Conservation (phyloP, 768 basidiomycete genomes). For the Psilocybe azurescens region DNA sequence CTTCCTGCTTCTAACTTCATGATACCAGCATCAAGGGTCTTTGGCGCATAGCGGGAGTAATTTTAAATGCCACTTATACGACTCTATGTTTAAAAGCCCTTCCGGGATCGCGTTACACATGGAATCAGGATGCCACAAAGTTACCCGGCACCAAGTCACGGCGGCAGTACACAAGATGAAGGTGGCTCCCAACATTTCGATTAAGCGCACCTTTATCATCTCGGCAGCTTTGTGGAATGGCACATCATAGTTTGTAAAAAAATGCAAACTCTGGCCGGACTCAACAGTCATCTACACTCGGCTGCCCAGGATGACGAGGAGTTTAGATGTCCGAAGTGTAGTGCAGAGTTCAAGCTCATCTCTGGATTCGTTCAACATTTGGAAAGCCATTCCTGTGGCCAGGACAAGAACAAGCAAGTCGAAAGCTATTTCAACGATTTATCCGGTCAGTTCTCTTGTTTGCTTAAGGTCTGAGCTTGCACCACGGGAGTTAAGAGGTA, state of each 20-base stretch:
- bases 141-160: too few species aligned
- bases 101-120: too few species aligned
- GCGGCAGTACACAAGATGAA: too few species aligned
- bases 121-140: too few species aligned
- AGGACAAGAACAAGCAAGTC: conserved; percentile 36
- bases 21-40: conserved; percentile 32
- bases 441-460: too few species aligned
- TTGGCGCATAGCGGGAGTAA: conserved; percentile 28
- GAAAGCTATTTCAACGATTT: conserved; percentile 31
- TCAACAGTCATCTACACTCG: conserved; percentile 45
- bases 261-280: conserved; percentile 33
- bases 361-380: too few species aligned
- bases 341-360: conserved; percentile 36
- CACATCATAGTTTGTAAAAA: conserved; percentile 41
- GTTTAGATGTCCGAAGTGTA: conserved; percentile 51
- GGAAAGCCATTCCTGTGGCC: conserved; percentile 41
- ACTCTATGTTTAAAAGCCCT: conserved; percentile 36
- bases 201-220: conserved; percentile 30
- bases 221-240: conserved; percentile 45
- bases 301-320: too few species aligned
- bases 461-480: too few species aligned
- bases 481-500: conserved; percentile 6
- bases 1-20: background rate
- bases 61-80: conserved; percentile 39
- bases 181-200: conserved; percentile 38